Conservation (phyloP, 139 green algal genomes). For the Coelastrella sp. region DNA sequence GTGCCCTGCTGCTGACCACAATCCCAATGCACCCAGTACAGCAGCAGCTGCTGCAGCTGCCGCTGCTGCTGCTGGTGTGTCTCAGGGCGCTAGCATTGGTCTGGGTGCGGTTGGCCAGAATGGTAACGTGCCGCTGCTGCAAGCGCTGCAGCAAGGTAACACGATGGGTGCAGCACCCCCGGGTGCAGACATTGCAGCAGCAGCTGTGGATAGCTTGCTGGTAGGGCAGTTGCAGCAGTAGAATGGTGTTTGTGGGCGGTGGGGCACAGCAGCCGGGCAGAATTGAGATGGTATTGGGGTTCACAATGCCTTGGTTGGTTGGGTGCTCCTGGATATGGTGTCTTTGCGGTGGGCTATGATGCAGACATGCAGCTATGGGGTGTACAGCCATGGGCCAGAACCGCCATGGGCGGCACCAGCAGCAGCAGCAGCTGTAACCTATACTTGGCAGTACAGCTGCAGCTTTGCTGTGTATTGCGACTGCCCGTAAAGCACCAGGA, state of each 20-base stretch:
- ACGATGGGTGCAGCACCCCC: not conserved
- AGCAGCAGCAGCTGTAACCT: too few relatives aligned
- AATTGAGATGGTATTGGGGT: too few relatives aligned
- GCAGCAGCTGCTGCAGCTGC: slow-evolving; percentile 42
- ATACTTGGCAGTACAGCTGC: too few relatives aligned
- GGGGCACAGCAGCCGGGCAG: too few relatives aligned
- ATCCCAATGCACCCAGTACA: slow-evolving; percentile 41
- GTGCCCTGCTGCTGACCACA: slow-evolving; percentile 45
- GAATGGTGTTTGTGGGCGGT: too few relatives aligned
- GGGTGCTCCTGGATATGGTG: too few relatives aligned
- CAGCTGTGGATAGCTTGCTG: slow-evolving; percentile 32
- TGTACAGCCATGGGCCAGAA: too few relatives aligned
- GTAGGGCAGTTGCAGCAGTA: not conserved
- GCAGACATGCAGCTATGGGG: too few relatives aligned
- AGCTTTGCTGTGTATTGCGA: too few relatives aligned
- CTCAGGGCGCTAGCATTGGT: slow-evolving; percentile 46
- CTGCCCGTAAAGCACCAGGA: too few relatives aligned
- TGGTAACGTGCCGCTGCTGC: slow-evolving; percentile 32
- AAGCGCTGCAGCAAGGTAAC: slow-evolving; percentile 35
- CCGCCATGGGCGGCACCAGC: too few relatives aligned
- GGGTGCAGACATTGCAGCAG: not conserved
- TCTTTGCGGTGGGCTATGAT: too few relatives aligned
- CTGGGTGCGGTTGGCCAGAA: slow-evolving; percentile 11
- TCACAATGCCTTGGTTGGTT: not conserved
- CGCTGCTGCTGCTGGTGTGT: slow-evolving; percentile 41